A percentile compares a stretch with the other conserved stretches of the same genome.
phyloP scores from a whole-genome alignment of 768 basidiomycete genomes.

The Lactarius sp. region DNA sequence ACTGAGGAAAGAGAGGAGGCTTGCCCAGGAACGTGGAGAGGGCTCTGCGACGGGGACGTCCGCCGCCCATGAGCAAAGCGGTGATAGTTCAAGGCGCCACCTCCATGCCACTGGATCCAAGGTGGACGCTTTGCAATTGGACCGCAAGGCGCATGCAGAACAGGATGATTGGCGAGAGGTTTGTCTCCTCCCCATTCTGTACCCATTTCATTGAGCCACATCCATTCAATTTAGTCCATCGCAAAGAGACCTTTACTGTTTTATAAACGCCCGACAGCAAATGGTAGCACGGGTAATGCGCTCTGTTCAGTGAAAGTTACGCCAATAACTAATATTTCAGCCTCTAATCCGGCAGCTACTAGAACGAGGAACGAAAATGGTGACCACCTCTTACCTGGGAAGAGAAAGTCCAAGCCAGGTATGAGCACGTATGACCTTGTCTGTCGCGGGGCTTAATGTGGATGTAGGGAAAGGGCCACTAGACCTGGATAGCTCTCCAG shows the following conservation, averaged over 20 bases:
- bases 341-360: not conserved
- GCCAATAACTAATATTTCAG: constrained; percentile 1
- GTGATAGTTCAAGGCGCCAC: not conserved
- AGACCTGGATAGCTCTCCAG: constrained; percentile 13
- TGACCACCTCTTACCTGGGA: not conserved
- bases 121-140: not conserved
- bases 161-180: constrained; percentile 18
- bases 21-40: constrained; percentile 6
- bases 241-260: constrained; percentile 8
- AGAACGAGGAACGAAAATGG: not conserved
- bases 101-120: not conserved
- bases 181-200: not conserved
- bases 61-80: not conserved
- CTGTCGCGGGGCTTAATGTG: not conserved
- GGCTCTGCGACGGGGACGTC: constrained; percentile 11
- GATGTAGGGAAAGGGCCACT: constrained; percentile 10
- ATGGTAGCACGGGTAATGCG: not conserved
- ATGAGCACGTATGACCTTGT: not conserved
- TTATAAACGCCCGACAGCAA: constrained; percentile 12
- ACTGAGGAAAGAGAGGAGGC: constrained; percentile 37
- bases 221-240: constrained; percentile 3
- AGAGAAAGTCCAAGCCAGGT: constrained; percentile 4
- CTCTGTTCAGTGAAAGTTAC: not conserved
- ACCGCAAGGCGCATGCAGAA: not conserved
- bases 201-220: not conserved